Conservation (phyloP, 2,329 filamentous ascomycete species). For the Trichoderma koningii region DNA sequence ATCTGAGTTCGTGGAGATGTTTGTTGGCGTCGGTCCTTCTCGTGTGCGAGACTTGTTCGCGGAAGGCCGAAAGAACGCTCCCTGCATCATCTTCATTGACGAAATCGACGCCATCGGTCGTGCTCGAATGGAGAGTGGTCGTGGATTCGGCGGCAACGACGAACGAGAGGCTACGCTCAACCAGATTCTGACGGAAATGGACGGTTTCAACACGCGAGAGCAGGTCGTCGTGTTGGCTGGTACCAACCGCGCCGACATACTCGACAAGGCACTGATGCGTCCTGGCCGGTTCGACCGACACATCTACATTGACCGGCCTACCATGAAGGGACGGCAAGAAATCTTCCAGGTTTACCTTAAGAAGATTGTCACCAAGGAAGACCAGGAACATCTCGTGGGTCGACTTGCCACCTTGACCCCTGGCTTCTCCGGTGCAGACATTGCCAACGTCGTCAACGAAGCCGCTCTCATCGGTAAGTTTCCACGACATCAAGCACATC, state of each 20-base stretch:
- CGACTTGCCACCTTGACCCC: conserved; percentile 90
- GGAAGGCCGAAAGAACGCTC: conserved; percentile 91
- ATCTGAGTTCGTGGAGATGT: conserved; percentile 99
- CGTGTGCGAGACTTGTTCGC: conserved; percentile 93
- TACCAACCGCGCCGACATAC: conserved; percentile 91
- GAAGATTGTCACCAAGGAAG: conserved; percentile 92
- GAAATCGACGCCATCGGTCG: conserved; percentile 98
- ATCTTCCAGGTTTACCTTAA: conserved; percentile 94
- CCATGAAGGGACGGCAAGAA: conserved; percentile 93
- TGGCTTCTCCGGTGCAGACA: conserved; percentile 96
- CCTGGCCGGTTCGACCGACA: conserved; percentile 96
- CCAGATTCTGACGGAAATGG: conserved; percentile 98
- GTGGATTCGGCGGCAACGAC: conserved; percentile 81
- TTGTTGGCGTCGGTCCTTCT: conserved; percentile 96
- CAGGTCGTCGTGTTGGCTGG: conserved; percentile 96
- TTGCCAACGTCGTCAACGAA: conserved; percentile 98
- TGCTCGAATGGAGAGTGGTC: conserved; percentile 76
- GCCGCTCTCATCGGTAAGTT: conserved; percentile 84
- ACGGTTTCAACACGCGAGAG: conserved; percentile 95
- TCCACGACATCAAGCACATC: background rate
- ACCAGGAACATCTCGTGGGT: conserved; percentile 83
- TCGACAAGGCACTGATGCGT: conserved; percentile 94
- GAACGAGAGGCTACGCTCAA: conserved; percentile 96
- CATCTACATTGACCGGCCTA: conserved; percentile 91
- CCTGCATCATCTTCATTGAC: conserved; percentile 99